These are phyloP conservation scores for Penicillium polonicum DNA, from an alignment of 2,329 filamentous ascomycete genomes.

Conservation along the genomic window DNA sequence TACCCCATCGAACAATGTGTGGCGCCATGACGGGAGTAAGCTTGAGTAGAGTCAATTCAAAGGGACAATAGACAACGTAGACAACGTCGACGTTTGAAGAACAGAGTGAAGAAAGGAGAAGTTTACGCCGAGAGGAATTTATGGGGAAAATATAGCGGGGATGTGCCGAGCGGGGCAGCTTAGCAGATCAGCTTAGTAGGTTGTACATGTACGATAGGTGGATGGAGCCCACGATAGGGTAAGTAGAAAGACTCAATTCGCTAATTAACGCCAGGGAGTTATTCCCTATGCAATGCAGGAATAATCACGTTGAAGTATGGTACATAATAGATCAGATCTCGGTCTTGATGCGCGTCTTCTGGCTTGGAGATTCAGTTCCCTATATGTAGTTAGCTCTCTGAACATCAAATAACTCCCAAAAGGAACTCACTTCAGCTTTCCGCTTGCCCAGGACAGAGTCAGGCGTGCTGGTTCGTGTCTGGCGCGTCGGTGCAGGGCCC, in stretches of 20 bases:
- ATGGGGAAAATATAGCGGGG: conserved; percentile 17
- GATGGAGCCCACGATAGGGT: not conserved
- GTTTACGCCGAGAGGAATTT: not conserved
- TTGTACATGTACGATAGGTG: not conserved
- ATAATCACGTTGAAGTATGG: not conserved
- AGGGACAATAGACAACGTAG: not conserved
- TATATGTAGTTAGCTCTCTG: conserved; percentile 14
- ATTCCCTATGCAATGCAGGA: conserved; percentile 7
- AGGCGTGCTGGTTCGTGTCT: conserved; percentile 53
- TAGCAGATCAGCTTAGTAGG: too few relatives aligned
- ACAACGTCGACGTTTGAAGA: not conserved
- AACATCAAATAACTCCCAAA: not conserved
- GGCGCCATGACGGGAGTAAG: conserved; percentile 29
- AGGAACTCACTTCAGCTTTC: conserved; percentile 63
- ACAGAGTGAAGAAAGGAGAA: too few relatives aligned
- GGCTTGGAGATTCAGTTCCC: conserved; percentile 37
- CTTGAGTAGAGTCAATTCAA: not conserved
- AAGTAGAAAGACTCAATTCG: conserved; percentile 5
- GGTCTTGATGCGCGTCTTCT: conserved; percentile 42
- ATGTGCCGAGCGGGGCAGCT: conserved; percentile 28
- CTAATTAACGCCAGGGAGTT: conserved; percentile 5
- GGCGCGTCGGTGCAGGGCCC: conserved; percentile 43
- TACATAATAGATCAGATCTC: conserved; percentile 26
- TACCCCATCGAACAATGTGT: conserved; percentile 45
- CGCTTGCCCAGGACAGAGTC: conserved; percentile 70